Evolutionary conservation across 106 monocot species (phyloP).

Genomic region (Phalaenopsis aphrodite): DNA sequence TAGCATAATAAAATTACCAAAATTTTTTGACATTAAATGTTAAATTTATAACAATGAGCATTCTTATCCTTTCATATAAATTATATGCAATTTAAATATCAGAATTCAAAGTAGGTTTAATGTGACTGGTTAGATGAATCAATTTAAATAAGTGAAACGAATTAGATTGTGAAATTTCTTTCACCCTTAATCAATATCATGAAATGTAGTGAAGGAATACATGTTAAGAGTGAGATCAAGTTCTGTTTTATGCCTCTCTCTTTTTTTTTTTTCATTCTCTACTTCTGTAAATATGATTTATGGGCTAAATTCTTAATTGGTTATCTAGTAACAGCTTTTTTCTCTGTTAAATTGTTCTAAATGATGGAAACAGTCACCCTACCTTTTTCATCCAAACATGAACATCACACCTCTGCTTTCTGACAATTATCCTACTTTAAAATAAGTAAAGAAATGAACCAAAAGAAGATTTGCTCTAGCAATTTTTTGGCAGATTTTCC

Average conservation of each 20-base stretch:
- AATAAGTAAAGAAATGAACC: neutral
- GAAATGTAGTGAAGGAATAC: neutral
- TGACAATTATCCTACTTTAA: no score
- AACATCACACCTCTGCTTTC: no score
- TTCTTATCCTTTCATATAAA: neutral
- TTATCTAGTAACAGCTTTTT: no score
- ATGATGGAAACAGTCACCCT: no score
- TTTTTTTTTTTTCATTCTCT: no score
- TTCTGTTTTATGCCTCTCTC: no score
- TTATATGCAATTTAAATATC: neutral
- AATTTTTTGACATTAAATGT: neutral
- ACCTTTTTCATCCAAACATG: no score
- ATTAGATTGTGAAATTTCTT: neutral
- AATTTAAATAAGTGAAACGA: neutral
- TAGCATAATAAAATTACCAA: neutral
- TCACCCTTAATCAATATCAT: neutral
- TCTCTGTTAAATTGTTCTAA: no score
- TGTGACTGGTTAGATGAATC: neutral
- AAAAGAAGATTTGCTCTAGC: neutral
- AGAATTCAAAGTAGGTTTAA: neutral
- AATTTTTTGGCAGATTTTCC: neutral
- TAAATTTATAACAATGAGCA: neutral
- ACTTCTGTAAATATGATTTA: no score
- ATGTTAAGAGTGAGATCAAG: neutral
- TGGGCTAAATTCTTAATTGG: no score